Base-by-base conservation (phyloP, 352 stramenopile genomes). In the Phytopythium vexans region DNA sequence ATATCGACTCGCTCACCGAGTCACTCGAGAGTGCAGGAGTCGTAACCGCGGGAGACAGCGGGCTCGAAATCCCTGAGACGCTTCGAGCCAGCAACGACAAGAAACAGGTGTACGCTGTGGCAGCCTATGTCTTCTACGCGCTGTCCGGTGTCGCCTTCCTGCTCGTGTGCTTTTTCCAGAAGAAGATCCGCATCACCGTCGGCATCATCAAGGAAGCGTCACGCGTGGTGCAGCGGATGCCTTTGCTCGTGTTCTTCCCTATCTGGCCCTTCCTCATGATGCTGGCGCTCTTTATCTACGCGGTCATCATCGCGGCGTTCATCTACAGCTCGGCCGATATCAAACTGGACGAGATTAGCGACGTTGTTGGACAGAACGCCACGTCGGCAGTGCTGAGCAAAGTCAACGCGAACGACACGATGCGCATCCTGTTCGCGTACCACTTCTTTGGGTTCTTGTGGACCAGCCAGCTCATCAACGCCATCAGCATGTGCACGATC, bases 371-470 rank as follows among this genome's bases (percentile, higher is more conserved):
- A 1, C 37, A 60, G 0, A 46, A 62, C 5, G 44, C 58, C 2
- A 46, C 61, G 0, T 54, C 55, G 14, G 79, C 71, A 10, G 56
- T 66, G 1, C 47, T 83, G 32, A 72, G 21, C 21, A 78, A 73
- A 37, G 69, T 89, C 27, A 77, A 54, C 44, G 56, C 77, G 4
- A 68, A 82, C 52, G 49, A 83, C 47, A 68, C 72, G 0, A 94
- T 92, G 80, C 76, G 84, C 16, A 54, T 85, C 8, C 49, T 92
- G 33, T 76, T 90, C 37, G 77, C 69, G 31, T 93, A 91, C 46
- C 83, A 93, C 54, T 73, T 98, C 16, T 99, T 99, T 63, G 86
- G 84, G 44, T 97, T 97, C 37, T 94, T 98, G 43, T 99, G 97
- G 97, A 97, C 92, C 1, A 94, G 88, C 9, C 82, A 98, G 61